These are phyloP conservation scores for Amanita brunnescens DNA, from an alignment of 768 basidiomycete genomes.

Conservation along the genomic window DNA sequence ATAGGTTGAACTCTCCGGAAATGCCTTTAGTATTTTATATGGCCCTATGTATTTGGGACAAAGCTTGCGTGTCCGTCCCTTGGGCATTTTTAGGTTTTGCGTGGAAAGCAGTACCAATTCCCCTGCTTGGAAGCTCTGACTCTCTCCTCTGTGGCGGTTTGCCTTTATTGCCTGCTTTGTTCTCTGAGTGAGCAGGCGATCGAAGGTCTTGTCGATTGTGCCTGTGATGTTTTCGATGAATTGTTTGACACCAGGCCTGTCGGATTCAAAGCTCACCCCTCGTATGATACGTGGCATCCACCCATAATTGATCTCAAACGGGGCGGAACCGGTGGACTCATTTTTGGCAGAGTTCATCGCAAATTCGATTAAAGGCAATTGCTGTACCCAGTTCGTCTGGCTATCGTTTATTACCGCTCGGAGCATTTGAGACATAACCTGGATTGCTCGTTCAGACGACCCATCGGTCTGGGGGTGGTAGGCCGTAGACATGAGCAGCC, in stretches of 20 bases:
- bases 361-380: slow-evolving; percentile 27
- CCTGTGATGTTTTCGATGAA: not conserved
- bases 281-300: slow-evolving; percentile 16
- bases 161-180: not conserved
- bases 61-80: not conserved
- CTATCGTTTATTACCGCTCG: slow-evolving; percentile 13
- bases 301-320: slow-evolving; percentile 21
- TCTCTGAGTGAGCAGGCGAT: not conserved
- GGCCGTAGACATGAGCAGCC: slow-evolving; percentile 25
- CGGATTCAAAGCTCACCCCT: not conserved
- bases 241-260: not conserved
- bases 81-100: not conserved
- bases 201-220: not conserved
- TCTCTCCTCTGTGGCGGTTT: not conserved
- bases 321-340: slow-evolving; percentile 24
- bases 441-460: slow-evolving; percentile 19
- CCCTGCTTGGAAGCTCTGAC: not conserved
- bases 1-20: not conserved
- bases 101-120: not conserved
- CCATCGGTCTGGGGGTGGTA: slow-evolving; percentile 36
- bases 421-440: slow-evolving; percentile 23
- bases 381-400: slow-evolving; percentile 24
- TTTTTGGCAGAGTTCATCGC: slow-evolving; percentile 24
- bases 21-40: not conserved
- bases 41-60: not conserved